Evolutionary conservation across 179 eudicot species (phyloP), one percentile per base, ranked within the genome.

Genomic region (Silene noctiflora): DNA sequence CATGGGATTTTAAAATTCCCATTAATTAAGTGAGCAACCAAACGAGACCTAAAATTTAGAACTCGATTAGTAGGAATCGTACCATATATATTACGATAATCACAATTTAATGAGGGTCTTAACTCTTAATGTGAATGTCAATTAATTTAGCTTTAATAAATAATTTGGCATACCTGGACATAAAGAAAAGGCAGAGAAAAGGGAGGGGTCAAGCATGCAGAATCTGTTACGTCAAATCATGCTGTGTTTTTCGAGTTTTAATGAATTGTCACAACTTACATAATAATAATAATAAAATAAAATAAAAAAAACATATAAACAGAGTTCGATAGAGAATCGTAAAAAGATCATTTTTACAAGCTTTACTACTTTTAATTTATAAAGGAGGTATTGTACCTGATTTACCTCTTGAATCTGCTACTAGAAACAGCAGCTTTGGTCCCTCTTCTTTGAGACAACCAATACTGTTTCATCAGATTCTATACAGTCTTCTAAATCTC

Each of bases 171-270:
- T 56, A 46, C 22, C 6, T 53, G 42, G 31, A 5, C 39, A 33
- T 33, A 33, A 12, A 42, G 63, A 11, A 22, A 69, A 39, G 3
- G 60, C 19, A 25, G 69, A 67, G 42, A 29, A 42, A 66, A 65
- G 59, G 70, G 75, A n/a, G 71, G 74, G 80, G 71, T 60, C 55
- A 79, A 73, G 78, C 72, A 77, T 80, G 80, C 85, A 83, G 83
- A 83, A 83, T 83, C 85, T 79, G 85, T 69, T 68, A 69, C 70
- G 85, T 83, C 83, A 76, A 83, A 83, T 83, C 85, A 79, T 72
- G 83, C 19, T 42, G 21, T 65, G 72, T 14, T 13, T 27, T 27
- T 27, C 2, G n/a, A n/a, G n/a, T 24, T 31, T 27, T n/a, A 25
- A 72, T 68, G 60, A 64, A 65, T 76, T 80, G 73, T 80, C 74